Percentiles rank a stretch among this genome's conserved stretches.
phyloP scores from a whole-genome alignment of 495 filamentous ascomycete genomes.

The Aspergillus taichungensis region DNA sequence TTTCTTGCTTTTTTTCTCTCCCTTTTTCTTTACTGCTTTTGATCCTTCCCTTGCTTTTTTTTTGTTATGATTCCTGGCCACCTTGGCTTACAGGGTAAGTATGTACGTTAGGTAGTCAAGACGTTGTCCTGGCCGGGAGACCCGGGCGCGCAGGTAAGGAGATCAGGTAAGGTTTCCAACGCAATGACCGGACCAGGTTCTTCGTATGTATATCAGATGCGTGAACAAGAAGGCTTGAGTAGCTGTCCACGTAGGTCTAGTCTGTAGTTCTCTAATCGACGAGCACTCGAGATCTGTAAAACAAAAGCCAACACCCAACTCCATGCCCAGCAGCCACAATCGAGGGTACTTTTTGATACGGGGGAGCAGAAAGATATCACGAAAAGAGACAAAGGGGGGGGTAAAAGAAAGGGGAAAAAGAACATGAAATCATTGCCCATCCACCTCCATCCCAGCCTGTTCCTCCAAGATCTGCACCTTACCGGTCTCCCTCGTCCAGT shows the following conservation, averaged over 20 bases:
- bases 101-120: constrained; percentile 39
- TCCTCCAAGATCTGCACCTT: constrained; percentile 34
- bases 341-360: background rate
- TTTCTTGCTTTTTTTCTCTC: constrained; percentile 19
- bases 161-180: constrained; percentile 55
- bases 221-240: constrained; percentile 4
- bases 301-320: constrained; percentile 32
- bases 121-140: constrained; percentile 15
- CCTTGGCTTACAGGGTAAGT: constrained; percentile 33
- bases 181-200: constrained; percentile 26
- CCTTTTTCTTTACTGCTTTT: constrained; percentile 7
- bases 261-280: too few species aligned
- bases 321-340: constrained; percentile 17
- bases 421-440: constrained; percentile 22
- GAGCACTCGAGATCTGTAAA: background rate
- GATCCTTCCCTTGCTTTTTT: constrained; percentile 15
- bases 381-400: constrained; percentile 21
- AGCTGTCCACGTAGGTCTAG: too few species aligned
- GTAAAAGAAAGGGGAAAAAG: constrained; percentile 15
- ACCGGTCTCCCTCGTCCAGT: constrained; percentile 34
- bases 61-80: constrained; percentile 11
- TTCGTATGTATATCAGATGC: constrained; percentile 11
- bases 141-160: constrained; percentile 49
- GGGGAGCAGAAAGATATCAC: background rate
- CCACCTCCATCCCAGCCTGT: constrained; percentile 34